Base-by-base conservation (phyloP, 108 stramenopile genomes). In the Cyclotella choctawhatcheeana region DNA sequence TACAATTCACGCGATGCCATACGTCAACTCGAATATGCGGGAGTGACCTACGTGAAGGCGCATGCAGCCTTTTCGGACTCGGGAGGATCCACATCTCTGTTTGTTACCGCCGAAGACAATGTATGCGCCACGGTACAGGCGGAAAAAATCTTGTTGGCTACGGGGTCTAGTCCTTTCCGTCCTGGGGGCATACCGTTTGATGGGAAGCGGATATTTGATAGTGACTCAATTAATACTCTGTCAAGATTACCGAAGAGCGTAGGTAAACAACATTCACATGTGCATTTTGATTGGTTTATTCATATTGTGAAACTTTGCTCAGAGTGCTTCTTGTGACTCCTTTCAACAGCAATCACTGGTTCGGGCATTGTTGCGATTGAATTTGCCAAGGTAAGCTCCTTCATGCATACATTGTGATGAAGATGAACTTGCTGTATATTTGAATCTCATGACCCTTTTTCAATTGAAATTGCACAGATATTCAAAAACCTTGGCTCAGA, bases 401-500 rank as follows among this genome's bases (percentile, higher is more conserved):
- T n/a, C n/a, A n/a, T n/a, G n/a, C n/a, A n/a, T n/a, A n/a, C n/a
- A n/a, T n/a, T n/a, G n/a, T n/a, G n/a, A n/a, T n/a, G n/a, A n/a
- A n/a, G n/a, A n/a, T n/a, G n/a, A n/a, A n/a, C n/a, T n/a, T n/a
- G n/a, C n/a, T n/a, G n/a, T n/a, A n/a, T n/a, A n/a, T n/a, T n/a
- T n/a, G n/a, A n/a, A n/a, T n/a, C n/a, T n/a, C n/a, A n/a, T n/a
- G 91, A 89, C 16, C 89, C 90, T 47, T 84, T 93, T 77, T 87
- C 91, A 4, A 80, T 93, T n/a, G 91, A 93, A 76, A 90, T 81
- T 82, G 91, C 91, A 32, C 88, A 89, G 59, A 88, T 93, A 27
- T 90, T 93, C 63, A 74, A 85, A 45, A 93, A 90, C 67, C 53
- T 93, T 34, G 92, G 92, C 12, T 79, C 84, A 24, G 89, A 87